A percentile compares a stretch with the other conserved stretches of the same genome.
phyloP scores from a whole-genome alignment of 108 stramenopile species.

The Aurantiochytrium sp. region DNA sequence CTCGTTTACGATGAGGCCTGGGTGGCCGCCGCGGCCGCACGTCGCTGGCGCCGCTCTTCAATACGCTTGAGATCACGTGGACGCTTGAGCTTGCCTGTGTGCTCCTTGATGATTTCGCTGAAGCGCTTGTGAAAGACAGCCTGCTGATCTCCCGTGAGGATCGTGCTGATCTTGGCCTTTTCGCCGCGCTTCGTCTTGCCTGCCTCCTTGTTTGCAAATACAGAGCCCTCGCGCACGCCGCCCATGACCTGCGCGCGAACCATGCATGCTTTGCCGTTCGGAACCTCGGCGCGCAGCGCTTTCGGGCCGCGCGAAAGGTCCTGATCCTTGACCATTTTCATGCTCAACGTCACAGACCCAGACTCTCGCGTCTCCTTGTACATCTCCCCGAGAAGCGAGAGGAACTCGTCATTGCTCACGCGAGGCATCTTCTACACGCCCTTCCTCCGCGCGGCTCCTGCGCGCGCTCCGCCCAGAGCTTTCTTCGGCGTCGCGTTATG shows the following conservation, averaged over 20 bases:
- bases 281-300: not conserved
- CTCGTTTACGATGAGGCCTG: not conserved
- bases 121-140: not conserved
- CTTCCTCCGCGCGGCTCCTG: not conserved
- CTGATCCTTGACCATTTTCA: not conserved
- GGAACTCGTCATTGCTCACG: not conserved
- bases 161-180: constrained; percentile 6
- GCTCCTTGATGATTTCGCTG: not conserved
- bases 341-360: not conserved
- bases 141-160: not conserved
- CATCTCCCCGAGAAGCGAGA: not conserved
- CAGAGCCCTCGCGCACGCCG: not conserved
- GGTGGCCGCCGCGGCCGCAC: not conserved
- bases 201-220: not conserved
- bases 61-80: not conserved
- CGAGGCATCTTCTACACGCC: not conserved
- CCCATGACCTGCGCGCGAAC: not conserved
- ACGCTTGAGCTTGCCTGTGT: not conserved
- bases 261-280: not conserved
- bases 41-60: not conserved
- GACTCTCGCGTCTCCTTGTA: not conserved
- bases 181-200: not conserved
- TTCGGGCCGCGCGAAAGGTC: not conserved
- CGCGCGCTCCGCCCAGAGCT: too few relatives aligned
- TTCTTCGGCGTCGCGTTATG: too few relatives aligned